Base-by-base conservation (phyloP, 2,329 filamentous ascomycete species). In the Sodiomyces alkalinus region DNA sequence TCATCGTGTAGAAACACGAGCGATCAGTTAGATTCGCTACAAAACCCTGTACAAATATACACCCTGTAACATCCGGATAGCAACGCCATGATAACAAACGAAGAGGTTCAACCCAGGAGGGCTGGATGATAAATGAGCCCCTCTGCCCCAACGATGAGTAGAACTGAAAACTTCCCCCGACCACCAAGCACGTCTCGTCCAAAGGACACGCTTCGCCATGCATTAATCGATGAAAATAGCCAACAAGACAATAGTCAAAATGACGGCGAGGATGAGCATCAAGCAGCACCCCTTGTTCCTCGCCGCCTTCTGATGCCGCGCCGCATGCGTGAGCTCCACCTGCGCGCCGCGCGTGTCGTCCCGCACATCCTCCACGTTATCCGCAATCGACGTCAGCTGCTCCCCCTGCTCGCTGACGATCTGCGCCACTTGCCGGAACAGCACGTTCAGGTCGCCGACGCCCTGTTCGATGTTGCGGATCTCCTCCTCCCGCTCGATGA, bases 391-490 rank as follows among this genome's bases (percentile, higher is more conserved):
- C 46, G 87, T 79, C 17, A 98, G 62, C 53, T 81, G 73, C 42
- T 83, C 80, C 28, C 90, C 90, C 56, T 98, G 90, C 56, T 96
- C 87, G 35, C 74, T 74, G 28, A 98, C 86, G 52, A 98, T 94
- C 52, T 93, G 85, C 26, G 87, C 90, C n/a, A 98, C 85, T 58
- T 98, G 87, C 37, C 86, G 70, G 64, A 98, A 98, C 23, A 98
- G 67, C 46, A 96, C 90, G 45, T 98, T 98, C 37, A 98, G 61
- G 46, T 98, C 90, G 31, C 80, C 80, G 6, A 98, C 90, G 31
- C 81, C 85, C 53, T 94, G 86, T 58, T 96, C 90, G 44, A 98
- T 98, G 49, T 92, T 92, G 36, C 86, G 77, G 40, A 98, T 98
- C 59, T 98, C 90, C 32, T 83, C 75, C 53, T 98, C 90, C 30